Percentiles rank a stretch among this genome's conserved stretches.
These are phyloP conservation scores for Solioccasus polychromus DNA, from an alignment of 768 basidiomycete species.

Conservation along the genomic window DNA sequence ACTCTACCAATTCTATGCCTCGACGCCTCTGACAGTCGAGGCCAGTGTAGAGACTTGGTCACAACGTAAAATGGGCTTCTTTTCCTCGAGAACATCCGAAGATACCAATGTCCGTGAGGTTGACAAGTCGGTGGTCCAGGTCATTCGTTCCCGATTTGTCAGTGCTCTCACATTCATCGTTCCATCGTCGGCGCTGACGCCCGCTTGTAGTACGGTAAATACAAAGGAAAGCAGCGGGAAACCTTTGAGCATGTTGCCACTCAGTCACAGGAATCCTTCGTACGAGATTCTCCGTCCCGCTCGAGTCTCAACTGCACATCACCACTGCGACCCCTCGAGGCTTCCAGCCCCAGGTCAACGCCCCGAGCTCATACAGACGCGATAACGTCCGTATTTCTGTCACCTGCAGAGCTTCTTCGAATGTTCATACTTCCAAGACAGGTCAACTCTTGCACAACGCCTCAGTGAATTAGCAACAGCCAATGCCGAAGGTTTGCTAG, in stretches of 20 bases:
- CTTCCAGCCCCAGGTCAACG: slow-evolving; percentile 16
- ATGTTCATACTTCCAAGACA: slow-evolving; percentile 28
- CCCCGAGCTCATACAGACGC: slow-evolving; percentile 41
- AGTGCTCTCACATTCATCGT: slow-evolving; percentile 30
- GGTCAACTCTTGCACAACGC: slow-evolving; percentile 74
- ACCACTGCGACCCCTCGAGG: slow-evolving; percentile 23
- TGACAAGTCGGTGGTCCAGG: slow-evolving; percentile 51
- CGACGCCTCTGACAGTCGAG: slow-evolving; percentile 1
- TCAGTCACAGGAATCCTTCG: slow-evolving; percentile 19
- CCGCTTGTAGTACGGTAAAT: slow-evolving; percentile 48
- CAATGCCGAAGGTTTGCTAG: slow-evolving; percentile 75
- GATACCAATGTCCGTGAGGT: slow-evolving; percentile 19
- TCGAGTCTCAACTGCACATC: slow-evolving; percentile 15
- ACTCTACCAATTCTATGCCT: slow-evolving; percentile 9
- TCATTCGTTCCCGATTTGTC: slow-evolving; percentile 62
- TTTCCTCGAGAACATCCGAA: slow-evolving; percentile 24
- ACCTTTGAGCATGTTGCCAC: slow-evolving; percentile 23
- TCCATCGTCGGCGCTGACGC: slow-evolving; percentile 10
- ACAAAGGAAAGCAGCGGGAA: slow-evolving; percentile 57
- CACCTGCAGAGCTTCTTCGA: slow-evolving; percentile 10
- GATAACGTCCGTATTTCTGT: slow-evolving; percentile 49
- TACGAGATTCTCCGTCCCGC: slow-evolving; percentile 15
- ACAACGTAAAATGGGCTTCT: slow-evolving; percentile 30
- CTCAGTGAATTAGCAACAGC: slow-evolving; percentile 78
- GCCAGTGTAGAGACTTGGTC: background rate